Conservation (phyloP, 495 filamentous ascomycete species). For the Neurospora hispaniola region DNA sequence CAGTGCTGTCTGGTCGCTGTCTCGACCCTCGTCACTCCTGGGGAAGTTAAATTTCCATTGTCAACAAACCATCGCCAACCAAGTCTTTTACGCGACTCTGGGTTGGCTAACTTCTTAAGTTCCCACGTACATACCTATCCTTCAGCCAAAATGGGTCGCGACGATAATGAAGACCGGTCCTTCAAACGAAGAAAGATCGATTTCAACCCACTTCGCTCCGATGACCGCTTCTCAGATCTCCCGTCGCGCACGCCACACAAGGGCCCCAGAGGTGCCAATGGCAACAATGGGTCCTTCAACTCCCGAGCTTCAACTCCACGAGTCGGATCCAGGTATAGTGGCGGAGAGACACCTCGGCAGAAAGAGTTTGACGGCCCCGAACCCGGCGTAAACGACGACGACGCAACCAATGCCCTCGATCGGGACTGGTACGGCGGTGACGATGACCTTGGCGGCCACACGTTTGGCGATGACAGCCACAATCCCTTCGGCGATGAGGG, state of each 20-base stretch:
- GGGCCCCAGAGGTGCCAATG: slow-evolving; percentile 10
- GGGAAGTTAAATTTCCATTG: background rate
- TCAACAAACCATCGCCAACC: background rate
- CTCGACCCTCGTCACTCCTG: background rate
- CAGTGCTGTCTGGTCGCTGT: too few relatives aligned
- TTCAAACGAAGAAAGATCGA: slow-evolving; percentile 55
- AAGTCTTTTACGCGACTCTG: background rate
- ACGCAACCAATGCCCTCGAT: slow-evolving; percentile 55
- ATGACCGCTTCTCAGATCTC: slow-evolving; percentile 47
- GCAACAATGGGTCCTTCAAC: slow-evolving; percentile 25
- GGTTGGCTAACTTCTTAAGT: background rate
- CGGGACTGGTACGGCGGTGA: slow-evolving; percentile 81
- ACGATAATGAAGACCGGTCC: slow-evolving; percentile 38
- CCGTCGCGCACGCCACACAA: slow-evolving; percentile 30
- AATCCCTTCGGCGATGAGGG: slow-evolving; percentile 41
- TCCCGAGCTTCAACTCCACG: slow-evolving; percentile 40
- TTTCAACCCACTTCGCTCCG: slow-evolving; percentile 42
- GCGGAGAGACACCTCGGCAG: slow-evolving; percentile 39
- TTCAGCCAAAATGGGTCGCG: slow-evolving; percentile 14
- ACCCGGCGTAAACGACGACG: slow-evolving; percentile 33
- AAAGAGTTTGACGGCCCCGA: slow-evolving; percentile 45
- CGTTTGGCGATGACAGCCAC: slow-evolving; percentile 66
- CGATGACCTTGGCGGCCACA: slow-evolving; percentile 56
- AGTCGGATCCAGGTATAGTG: slow-evolving; percentile 24
- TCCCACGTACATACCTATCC: background rate